Evolutionary conservation across 352 stramenopile genomes (phyloP), one percentile per base, ranked within the genome.

Genomic region (Phytophthora pini): DNA sequence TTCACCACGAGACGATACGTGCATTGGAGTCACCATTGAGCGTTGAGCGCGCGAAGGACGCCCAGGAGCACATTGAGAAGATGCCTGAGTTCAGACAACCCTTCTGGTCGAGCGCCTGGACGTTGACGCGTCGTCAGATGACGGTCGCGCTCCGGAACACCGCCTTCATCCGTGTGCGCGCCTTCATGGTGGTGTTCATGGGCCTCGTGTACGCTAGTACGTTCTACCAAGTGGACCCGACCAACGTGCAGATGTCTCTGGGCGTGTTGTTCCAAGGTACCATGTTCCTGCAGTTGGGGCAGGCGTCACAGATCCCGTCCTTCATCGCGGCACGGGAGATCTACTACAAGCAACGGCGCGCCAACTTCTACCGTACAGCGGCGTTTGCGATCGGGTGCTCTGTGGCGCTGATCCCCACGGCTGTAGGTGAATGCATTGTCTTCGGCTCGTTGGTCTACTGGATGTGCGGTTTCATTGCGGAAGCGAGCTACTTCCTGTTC

Each of bases 401-500:
- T 1, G 36, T 55, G 24, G 38, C 54, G 6, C 44, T 61, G 5
- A 47, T 77, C 29, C 49, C 72, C 44, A 66, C 69, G 44, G 34
- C 55, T 72, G 7, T 72, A 12, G 52, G 81, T n/a, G 82, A 92
- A 68, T 76, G 75, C 9, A 52, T 90, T 10, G 59, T 88, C 17
- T 92, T 95, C 65, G 96, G 83, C 15, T 80, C 69, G 9, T 60
- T 97, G 26, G 63, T 97, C 12, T 98, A 98, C 64, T 97, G 85
- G 79, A 91, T 97, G 79, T 78, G 88, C 49, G 88, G 88, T 15
- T 80, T 95, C 52, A 57, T 66, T 27, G 36, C 45, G 20, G 27
- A 43, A 26, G 53, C 17, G 9, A 56, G 45, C 3, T 53, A 46
- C 32, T 68, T 63, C 20, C 26, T 70, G n/a, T 40, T 75, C 24